Evolutionary conservation across 176 grass and related monocot genomes (phyloP), one percentile per base, ranked within the genome.

Genomic region (Coix lacrymajobi): DNA sequence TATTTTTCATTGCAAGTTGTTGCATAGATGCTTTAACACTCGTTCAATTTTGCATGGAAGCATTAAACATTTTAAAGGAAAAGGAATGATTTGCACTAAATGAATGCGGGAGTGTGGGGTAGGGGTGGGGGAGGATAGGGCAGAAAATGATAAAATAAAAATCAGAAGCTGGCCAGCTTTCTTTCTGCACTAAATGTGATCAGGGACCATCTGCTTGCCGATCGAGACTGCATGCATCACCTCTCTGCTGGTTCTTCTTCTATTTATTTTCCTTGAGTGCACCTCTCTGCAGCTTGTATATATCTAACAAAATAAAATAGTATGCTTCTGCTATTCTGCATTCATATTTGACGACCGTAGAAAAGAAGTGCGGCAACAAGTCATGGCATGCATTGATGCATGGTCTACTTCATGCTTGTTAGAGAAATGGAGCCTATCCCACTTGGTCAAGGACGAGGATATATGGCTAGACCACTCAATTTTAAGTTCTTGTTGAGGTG

Each of bases 161-260:
- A 17, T 1, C 0, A 4, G 25, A 85, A 58, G 56, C n/a, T 58
- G 52, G 12, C 37, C 39, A 11, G 71, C 31, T 83, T 75, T 17
- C 7, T 32, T 51, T 85, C 66, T 52, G 77, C 82, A 77, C 41
- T 81, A 36, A 89, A 71, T 85, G 87, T 77, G 71, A 45, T 54
- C 11, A 41, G 51, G 77, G 78, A 76, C 87, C 87, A 85, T 85
- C 64, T 63, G 63, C 26, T 77, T 81, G 78, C 62, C 52, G 87
- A 89, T 37, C 25, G 63, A 60, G 40, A 81, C 54, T 17, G 57
- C 30, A 56, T 69, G 33, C 46, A 3, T 65, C 30, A 65, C 62
- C 62, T 65, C 62, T 33, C 26, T 33, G 15, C 62, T 24, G 36
- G 11, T 41, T 40, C 34, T 39, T n/a, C 5, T 67, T n/a, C 6